A percentile compares a stretch with the other conserved stretches of the same genome.
These are phyloP conservation scores for Drechslera avenae DNA, from an alignment of 2,329 filamentous ascomycete genomes.

Conservation along the genomic window DNA sequence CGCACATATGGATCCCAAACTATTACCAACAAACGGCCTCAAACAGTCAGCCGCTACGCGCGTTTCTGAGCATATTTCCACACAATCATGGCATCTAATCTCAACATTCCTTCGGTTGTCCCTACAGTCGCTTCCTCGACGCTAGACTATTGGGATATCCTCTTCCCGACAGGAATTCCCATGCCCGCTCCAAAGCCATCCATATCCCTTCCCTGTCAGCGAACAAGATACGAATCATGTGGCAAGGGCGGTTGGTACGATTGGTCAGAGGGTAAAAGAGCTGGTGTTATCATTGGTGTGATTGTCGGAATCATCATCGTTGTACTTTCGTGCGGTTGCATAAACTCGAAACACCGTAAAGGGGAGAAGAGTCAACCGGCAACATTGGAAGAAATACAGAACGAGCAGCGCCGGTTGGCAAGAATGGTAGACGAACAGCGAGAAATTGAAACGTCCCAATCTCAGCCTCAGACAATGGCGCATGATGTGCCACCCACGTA, in stretches of 20 bases:
- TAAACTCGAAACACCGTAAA: background rate
- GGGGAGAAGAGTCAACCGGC: background rate
- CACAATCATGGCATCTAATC: background rate
- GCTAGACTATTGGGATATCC: no score
- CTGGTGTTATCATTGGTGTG: background rate
- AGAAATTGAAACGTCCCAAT: background rate
- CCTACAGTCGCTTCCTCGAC: no score
- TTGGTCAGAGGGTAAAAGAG: background rate
- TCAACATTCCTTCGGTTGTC: no score
- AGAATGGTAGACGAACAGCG: background rate
- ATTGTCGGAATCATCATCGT: background rate
- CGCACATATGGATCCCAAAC: background rate
- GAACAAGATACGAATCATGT: background rate
- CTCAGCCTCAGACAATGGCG: background rate
- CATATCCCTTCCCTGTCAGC: no score
- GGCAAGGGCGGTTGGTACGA: background rate
- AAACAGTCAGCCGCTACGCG: no score
- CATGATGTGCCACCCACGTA: constrained; percentile 6
- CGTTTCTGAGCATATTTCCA: background rate
- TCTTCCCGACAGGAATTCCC: no score
- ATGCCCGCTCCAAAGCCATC: no score
- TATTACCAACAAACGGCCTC: no score
- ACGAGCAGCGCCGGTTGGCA: background rate
- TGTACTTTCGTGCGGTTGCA: background rate
- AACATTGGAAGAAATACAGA: background rate